phyloP scores from a whole-genome alignment of 2,329 filamentous ascomycete species.

The Colletotrichum orchidophilum region DNA sequence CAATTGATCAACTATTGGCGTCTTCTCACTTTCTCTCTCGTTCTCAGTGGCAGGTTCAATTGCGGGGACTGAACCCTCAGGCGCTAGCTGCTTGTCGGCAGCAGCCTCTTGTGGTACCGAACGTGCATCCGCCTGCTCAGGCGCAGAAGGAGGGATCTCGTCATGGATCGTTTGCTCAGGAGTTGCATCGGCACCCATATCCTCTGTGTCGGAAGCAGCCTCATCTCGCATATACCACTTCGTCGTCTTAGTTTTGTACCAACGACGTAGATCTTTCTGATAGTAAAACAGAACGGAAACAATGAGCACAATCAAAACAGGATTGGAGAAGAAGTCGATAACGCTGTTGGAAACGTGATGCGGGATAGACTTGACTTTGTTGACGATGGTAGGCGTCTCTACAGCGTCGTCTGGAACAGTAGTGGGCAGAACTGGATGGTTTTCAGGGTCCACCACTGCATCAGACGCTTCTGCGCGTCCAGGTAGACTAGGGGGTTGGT shows the following conservation, averaged over 20 bases:
- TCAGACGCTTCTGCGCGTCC: slow-evolving; percentile 42
- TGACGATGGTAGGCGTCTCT: slow-evolving; percentile 55
- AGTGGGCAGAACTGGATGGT: slow-evolving; percentile 45
- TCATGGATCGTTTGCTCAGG: slow-evolving; percentile 27
- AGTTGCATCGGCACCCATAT: slow-evolving; percentile 13
- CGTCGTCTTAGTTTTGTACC: slow-evolving; percentile 44
- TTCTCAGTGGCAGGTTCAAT: neutral
- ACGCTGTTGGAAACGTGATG: slow-evolving; percentile 59
- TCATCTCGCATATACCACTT: slow-evolving; percentile 40
- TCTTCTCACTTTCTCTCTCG: neutral
- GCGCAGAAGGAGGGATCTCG: neutral
- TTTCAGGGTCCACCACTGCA: slow-evolving; percentile 43
- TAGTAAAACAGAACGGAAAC: slow-evolving; percentile 53
- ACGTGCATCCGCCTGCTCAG: neutral
- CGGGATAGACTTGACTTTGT: slow-evolving; percentile 61
- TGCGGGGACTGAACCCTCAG: neutral
- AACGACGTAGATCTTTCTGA: slow-evolving; percentile 55
- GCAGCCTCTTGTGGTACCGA: slow-evolving; percentile 4
- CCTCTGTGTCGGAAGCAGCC: slow-evolving; percentile 27
- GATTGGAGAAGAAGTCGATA: slow-evolving; percentile 65
- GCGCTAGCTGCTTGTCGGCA: neutral
- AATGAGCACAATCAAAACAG: slow-evolving; percentile 58
- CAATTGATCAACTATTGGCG: neutral
- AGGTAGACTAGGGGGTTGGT: slow-evolving; percentile 50
- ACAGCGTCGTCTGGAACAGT: slow-evolving; percentile 37